Conservation (phyloP, 305 asterid species). For the Ilex paraguariensis region DNA sequence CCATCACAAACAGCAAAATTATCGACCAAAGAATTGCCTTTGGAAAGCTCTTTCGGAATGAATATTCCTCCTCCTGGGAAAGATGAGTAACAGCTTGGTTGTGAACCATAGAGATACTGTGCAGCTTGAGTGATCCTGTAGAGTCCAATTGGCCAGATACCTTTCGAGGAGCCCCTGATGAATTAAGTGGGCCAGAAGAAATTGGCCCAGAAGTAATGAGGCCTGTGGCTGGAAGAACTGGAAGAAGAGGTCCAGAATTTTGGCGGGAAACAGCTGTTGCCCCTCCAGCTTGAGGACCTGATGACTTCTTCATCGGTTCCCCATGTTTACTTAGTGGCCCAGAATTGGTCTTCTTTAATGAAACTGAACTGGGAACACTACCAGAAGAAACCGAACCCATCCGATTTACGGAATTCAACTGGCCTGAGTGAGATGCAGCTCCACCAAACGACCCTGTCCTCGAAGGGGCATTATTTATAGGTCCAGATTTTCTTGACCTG, state of each 20-base stretch:
- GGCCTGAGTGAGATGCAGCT: conserved; percentile 59
- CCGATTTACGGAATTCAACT: conserved; percentile 42
- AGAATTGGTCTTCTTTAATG: conserved; percentile 67
- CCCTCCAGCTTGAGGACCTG: conserved; percentile 67
- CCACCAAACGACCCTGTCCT: conserved; percentile 79
- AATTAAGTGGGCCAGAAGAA: conserved; percentile 66
- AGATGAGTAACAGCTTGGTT: conserved; percentile 67
- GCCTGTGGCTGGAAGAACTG: conserved; percentile 67
- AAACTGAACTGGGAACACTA: conserved; percentile 45
- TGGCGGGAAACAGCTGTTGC: conserved; percentile 54
- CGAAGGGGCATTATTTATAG: conserved; percentile 51
- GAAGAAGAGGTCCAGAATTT: conserved; percentile 72
- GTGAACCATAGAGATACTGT: conserved; percentile 36
- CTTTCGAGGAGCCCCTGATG: conserved; percentile 70
- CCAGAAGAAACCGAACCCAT: conserved; percentile 35
- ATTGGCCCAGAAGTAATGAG: conserved; percentile 78
- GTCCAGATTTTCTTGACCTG: conserved; percentile 68
- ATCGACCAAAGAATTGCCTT: conserved; percentile 66
- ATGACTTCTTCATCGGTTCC: conserved; percentile 66
- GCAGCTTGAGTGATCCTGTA: conserved; percentile 51
- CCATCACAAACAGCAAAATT: conserved; percentile 72
- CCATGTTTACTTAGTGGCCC: conserved; percentile 82
- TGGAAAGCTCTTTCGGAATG: conserved; percentile 67
- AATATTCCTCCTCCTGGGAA: conserved; percentile 52
- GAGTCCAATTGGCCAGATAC: conserved; percentile 69